Conservation (phyloP, 2,329 filamentous ascomycete genomes). For the Thielaviopsis ethacetica region DNA sequence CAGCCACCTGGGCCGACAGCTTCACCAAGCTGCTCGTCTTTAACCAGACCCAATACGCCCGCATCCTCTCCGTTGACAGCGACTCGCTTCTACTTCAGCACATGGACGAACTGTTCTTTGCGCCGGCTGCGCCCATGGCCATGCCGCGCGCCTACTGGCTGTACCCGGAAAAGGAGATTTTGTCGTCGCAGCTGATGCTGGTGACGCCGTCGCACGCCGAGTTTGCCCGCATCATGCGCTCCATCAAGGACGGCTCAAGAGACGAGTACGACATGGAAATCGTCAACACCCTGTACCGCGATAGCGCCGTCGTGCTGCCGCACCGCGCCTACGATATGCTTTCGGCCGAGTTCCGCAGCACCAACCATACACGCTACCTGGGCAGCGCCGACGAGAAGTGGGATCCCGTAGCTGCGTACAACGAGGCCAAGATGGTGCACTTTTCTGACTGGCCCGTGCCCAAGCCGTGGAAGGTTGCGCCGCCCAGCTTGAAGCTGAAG, state of each 20-base stretch:
- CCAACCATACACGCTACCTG: slow-evolving; percentile 29
- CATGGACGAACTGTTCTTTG: slow-evolving; percentile 53
- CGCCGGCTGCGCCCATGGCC: slow-evolving; percentile 41
- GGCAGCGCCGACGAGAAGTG: slow-evolving; percentile 29
- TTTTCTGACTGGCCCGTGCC: slow-evolving; percentile 23
- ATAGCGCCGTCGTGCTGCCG: slow-evolving; percentile 43
- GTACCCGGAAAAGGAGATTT: slow-evolving; percentile 30
- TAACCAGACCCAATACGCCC: slow-evolving; percentile 42
- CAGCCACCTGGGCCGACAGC: slow-evolving; percentile 40
- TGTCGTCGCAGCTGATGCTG: slow-evolving; percentile 47
- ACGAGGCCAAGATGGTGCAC: slow-evolving; percentile 43
- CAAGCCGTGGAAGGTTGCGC: slow-evolving; percentile 31
- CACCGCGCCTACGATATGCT: slow-evolving; percentile 46
- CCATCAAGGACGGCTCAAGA: slow-evolving; percentile 14
- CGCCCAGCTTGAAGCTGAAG: slow-evolving; percentile 2
- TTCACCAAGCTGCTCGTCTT: slow-evolving; percentile 54
- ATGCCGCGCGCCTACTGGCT: slow-evolving; percentile 60
- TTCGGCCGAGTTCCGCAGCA: slow-evolving; percentile 40
- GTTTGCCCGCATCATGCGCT: slow-evolving; percentile 21
- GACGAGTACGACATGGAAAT: slow-evolving; percentile 50
- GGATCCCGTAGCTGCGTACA: slow-evolving; percentile 34
- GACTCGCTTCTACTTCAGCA: slow-evolving; percentile 42
- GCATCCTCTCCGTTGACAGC: slow-evolving; percentile 36
- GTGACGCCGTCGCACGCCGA: slow-evolving; percentile 40
- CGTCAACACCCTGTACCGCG: slow-evolving; percentile 43